phyloP scores from a whole-genome alignment of 176 grass and related monocot species.

The Eragrostis nindensis region DNA sequence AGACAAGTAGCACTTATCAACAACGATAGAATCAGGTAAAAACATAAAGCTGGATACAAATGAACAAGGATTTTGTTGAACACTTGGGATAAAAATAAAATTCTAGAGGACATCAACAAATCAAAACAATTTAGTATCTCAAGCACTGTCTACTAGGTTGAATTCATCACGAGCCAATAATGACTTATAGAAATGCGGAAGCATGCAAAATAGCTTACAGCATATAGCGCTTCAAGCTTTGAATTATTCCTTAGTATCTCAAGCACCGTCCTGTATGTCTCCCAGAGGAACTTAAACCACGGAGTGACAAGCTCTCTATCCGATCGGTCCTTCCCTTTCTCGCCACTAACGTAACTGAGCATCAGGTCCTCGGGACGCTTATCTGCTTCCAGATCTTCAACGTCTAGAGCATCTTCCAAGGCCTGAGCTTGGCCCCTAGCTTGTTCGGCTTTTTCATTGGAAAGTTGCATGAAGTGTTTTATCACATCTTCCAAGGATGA shows the following conservation, averaged over 20 bases:
- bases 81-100: no score
- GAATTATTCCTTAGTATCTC: slow-evolving; percentile 97
- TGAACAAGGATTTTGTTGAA: no score
- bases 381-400: slow-evolving; percentile 96
- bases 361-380: slow-evolving; percentile 96
- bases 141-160: no score
- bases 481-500: slow-evolving; percentile 94
- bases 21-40: background rate
- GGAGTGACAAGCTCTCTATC: slow-evolving; percentile 94
- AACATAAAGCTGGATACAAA: no score
- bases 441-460: slow-evolving; percentile 83
- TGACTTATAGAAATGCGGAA: background rate
- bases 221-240: slow-evolving; percentile 91
- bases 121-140: no score
- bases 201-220: slow-evolving; percentile 56
- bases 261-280: slow-evolving; percentile 91
- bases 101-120: no score
- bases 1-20: background rate
- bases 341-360: slow-evolving; percentile 93
- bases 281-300: slow-evolving; percentile 99
- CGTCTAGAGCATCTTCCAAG: slow-evolving; percentile 92
- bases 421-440: slow-evolving; percentile 74
- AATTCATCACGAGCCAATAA: no score
- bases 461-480: slow-evolving; percentile 96
- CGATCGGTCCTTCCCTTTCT: slow-evolving; percentile 92